phyloP scores from a whole-genome alignment of 768 basidiomycete genomes.

The Tulasnella sp. region DNA sequence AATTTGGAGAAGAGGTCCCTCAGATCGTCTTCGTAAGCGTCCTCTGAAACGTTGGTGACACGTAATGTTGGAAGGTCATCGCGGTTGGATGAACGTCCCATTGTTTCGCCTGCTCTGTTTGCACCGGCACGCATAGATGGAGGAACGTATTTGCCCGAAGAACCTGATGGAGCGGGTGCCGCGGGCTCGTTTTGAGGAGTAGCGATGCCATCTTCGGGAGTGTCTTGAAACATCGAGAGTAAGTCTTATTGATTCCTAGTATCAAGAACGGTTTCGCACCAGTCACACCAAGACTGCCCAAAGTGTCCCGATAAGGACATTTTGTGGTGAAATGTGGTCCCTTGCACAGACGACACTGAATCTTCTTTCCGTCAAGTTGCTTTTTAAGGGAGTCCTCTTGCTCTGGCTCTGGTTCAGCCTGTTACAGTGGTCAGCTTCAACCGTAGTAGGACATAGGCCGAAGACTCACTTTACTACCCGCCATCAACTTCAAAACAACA shows the following conservation, averaged over 20 bases:
- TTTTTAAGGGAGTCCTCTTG: conserved; percentile 53
- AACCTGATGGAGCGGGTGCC: conserved; percentile 23
- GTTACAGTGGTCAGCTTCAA: conserved; percentile 26
- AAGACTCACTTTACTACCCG: conserved; percentile 39
- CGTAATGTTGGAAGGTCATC: conserved; percentile 94
- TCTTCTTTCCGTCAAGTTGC: conserved; percentile 55
- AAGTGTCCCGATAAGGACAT: conserved; percentile 94
- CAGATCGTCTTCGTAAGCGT: conserved; percentile 87
- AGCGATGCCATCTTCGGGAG: conserved; percentile 7
- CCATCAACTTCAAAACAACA: conserved; percentile 46
- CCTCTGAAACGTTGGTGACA: conserved; percentile 92
- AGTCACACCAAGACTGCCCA: conserved; percentile 55
- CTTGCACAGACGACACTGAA: conserved; percentile 86
- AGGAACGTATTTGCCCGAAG: conserved; percentile 76
- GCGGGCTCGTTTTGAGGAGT: conserved; percentile 29
- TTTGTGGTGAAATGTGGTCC: conserved; percentile 97
- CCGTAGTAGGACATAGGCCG: not conserved
- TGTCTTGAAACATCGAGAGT: not conserved
- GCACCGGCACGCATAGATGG: conserved; percentile 71
- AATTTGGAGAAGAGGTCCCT: conserved; percentile 82
- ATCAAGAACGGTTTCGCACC: conserved; percentile 28
- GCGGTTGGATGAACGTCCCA: conserved; percentile 47
- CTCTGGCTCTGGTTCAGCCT: conserved; percentile 51
- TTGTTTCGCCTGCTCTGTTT: conserved; percentile 59
- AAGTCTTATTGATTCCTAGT: not conserved